phyloP scores from a whole-genome alignment of 805 yeast species.

The Ogataea wickerhamii region DNA sequence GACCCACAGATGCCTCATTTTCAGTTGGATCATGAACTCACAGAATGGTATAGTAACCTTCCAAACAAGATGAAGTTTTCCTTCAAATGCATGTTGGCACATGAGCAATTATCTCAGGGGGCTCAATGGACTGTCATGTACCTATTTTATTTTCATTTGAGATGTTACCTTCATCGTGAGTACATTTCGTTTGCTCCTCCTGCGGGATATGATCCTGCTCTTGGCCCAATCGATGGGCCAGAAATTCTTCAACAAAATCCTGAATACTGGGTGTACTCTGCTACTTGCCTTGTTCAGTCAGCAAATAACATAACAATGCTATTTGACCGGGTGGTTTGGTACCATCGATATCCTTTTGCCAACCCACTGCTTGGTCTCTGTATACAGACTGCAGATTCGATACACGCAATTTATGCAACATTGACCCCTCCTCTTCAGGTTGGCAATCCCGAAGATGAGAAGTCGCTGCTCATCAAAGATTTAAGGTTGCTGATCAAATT shows the following conservation, averaged over 20 bases:
- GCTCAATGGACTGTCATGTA: conserved; percentile 2
- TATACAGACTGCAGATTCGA: conserved; percentile 2
- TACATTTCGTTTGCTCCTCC: conserved; percentile 5
- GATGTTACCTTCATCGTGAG: conserved; percentile 2
- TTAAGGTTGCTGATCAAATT: not conserved
- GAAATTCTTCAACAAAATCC: conserved; percentile 1
- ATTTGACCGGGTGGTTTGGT: not conserved
- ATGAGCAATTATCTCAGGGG: conserved; percentile 4
- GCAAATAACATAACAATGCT: conserved; percentile 4
- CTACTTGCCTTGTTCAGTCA: conserved; percentile 2
- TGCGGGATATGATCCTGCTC: conserved; percentile 2
- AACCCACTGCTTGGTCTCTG: conserved; percentile 1
- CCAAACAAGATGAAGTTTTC: conserved; percentile 2
- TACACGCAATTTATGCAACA: conserved; percentile 3
- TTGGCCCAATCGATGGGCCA: conserved; percentile 4
- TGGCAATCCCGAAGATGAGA: conserved; percentile 2
- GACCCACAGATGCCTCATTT: conserved; percentile 2
- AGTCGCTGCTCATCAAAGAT: conserved; percentile 2
- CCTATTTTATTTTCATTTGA: conserved; percentile 2
- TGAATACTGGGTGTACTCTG: conserved; percentile 3
- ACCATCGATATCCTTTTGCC: conserved; percentile 1
- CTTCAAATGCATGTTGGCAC: conserved; percentile 1
- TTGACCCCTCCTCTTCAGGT: conserved; percentile 1
- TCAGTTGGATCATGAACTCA: conserved; percentile 1
- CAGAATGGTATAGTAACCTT: not conserved